Conservation (phyloP, 352 stramenopile genomes). For the Pythium utonaiense region DNA sequence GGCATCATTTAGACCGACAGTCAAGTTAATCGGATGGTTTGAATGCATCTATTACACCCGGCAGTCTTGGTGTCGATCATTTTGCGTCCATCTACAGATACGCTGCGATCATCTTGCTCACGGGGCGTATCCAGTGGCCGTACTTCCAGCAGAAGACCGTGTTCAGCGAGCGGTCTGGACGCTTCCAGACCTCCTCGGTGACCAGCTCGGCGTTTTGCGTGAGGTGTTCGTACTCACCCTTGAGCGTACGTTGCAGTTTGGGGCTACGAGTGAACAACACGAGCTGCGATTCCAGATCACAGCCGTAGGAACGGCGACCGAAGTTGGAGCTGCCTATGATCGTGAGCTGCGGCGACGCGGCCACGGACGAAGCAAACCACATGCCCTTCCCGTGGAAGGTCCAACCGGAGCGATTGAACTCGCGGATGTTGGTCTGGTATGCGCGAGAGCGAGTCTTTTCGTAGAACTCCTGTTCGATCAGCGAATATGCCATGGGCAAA, state of each 20-base stretch:
- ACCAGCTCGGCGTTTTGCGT: constrained; percentile 47
- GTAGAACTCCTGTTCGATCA: constrained; percentile 83
- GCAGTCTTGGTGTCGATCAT: no score
- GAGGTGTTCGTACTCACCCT: constrained; percentile 52
- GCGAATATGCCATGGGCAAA: constrained; percentile 74
- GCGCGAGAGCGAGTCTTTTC: constrained; percentile 36
- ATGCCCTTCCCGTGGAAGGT: constrained; percentile 87
- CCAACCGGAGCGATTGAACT: constrained; percentile 65
- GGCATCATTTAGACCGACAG: not conserved
- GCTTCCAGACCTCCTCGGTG: constrained; percentile 58
- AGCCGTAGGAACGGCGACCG: constrained; percentile 68
- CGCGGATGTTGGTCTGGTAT: constrained; percentile 47
- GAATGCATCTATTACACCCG: no score
- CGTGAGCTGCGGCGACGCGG: constrained; percentile 36
- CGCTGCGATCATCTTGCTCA: constrained; percentile 57
- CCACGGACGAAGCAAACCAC: constrained; percentile 49
- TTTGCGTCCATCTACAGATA: constrained; percentile 62
- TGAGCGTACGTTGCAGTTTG: constrained; percentile 40
- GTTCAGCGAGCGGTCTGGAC: constrained; percentile 50
- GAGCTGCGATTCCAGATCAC: constrained; percentile 73
- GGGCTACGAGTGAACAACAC: constrained; percentile 56
- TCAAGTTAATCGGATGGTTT: no score
- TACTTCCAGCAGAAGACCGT: constrained; percentile 69
- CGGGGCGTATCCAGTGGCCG: constrained; percentile 72
- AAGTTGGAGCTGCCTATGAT: constrained; percentile 81